Conservation (phyloP, 2,329 filamentous ascomycete species). For the Neospermospora avenae region DNA sequence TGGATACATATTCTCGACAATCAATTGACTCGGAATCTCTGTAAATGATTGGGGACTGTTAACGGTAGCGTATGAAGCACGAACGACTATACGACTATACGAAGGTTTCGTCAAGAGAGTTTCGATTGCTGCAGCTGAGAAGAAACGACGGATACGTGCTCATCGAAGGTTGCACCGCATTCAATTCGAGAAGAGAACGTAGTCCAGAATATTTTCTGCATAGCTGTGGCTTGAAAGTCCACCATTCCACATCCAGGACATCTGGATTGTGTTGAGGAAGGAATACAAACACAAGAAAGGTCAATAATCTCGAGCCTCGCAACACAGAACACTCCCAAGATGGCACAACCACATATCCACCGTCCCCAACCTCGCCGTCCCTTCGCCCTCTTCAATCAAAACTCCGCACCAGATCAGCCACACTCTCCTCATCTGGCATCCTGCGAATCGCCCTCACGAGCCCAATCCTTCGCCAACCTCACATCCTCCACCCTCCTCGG, state of each 20-base stretch:
- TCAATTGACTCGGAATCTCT: neutral
- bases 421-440: slow-evolving; percentile 52
- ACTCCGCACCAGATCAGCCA: slow-evolving; percentile 46
- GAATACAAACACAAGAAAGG: neutral
- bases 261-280: neutral
- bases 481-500: slow-evolving; percentile 87
- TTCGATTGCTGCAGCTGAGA: neutral
- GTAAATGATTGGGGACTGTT: neutral
- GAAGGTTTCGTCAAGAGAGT: neutral
- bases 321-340: neutral
- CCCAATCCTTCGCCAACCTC: slow-evolving; percentile 78
- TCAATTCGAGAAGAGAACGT: neutral
- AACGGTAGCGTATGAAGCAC: no score
- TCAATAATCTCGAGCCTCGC: neutral
- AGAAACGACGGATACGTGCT: neutral
- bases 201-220: neutral
- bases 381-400: slow-evolving; percentile 67
- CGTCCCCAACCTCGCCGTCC: slow-evolving; percentile 70
- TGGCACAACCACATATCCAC: slow-evolving; percentile 49
- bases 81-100: no score
- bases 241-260: neutral
- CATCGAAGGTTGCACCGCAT: neutral
- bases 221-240: neutral
- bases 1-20: neutral
- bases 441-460: slow-evolving; percentile 61